A percentile compares a stretch with the other conserved stretches of the same genome.
phyloP scores from a whole-genome alignment of 2,329 filamentous ascomycete species.

The Penicillium crustosum region DNA sequence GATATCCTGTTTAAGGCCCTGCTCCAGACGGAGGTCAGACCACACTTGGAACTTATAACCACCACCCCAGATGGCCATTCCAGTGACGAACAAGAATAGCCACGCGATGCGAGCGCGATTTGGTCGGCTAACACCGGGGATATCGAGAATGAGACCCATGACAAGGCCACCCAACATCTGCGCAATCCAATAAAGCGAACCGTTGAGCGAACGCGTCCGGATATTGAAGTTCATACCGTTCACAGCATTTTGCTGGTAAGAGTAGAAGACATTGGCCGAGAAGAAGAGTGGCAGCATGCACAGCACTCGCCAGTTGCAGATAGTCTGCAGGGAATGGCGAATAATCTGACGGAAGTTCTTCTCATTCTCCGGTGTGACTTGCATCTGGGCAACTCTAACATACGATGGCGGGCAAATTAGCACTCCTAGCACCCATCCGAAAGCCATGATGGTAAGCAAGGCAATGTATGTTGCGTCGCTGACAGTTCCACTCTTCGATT shows the following conservation, averaged over 20 bases:
- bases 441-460: slow-evolving; percentile 50
- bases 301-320: slow-evolving; percentile 47
- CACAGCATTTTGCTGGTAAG: slow-evolving; percentile 58
- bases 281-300: slow-evolving; percentile 57
- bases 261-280: slow-evolving; percentile 57
- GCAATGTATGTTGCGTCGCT: slow-evolving; percentile 54
- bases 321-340: slow-evolving; percentile 37
- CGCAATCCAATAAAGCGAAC: slow-evolving; percentile 56
- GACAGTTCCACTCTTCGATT: slow-evolving; percentile 47
- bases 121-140: slow-evolving; percentile 45
- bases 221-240: slow-evolving; percentile 58
- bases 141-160: slow-evolving; percentile 42
- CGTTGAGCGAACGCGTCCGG: slow-evolving; percentile 57
- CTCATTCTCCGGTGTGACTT: slow-evolving; percentile 40
- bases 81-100: slow-evolving; percentile 48
- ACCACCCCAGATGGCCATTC: slow-evolving; percentile 58
- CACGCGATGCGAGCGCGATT: slow-evolving; percentile 51
- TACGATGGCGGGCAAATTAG: slow-evolving; percentile 52
- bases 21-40: slow-evolving; percentile 48
- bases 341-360: slow-evolving; percentile 39
- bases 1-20: slow-evolving; percentile 46
- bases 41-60: slow-evolving; percentile 66
- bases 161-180: slow-evolving; percentile 57
- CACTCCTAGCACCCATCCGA: slow-evolving; percentile 51
- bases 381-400: slow-evolving; percentile 42